Base-by-base conservation (phyloP, 129 eudicot species). In the Rutidosis leptorrhynchoides region DNA sequence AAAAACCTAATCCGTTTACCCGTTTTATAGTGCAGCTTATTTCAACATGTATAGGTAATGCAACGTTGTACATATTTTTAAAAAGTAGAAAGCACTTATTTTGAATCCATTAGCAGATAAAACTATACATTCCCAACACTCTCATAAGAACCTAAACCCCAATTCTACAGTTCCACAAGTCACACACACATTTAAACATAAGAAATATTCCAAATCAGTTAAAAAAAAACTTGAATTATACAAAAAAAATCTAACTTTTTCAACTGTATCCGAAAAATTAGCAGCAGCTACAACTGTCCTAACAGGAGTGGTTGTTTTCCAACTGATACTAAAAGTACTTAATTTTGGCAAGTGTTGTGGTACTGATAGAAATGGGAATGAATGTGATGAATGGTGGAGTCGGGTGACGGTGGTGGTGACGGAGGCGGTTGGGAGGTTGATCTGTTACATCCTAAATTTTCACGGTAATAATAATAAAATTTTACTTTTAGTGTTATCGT, bases 201-300 rank as follows among this genome's bases (percentile, higher is more conserved):
- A 7, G 28, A 53, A 33, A 12, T 64, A 20, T 6, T 35, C 57
- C 42, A 56, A 73, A 55, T 19, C 46, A 21, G 12, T 1, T 9
- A 56, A 56, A n/a, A 56, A 0, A 12, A 56, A 4, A 3, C 35
- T 12, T 4, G 7, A 11, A 2, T 6, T 12, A 56, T 5, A 56
- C 4, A 40, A 1, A 5, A n/a, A 56, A 30, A 60, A 30, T 6
- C 28, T 21, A 67, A 89, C 95, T 90, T 86, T 81, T 69, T 74
- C 72, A 11, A 84, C 35, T 29, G 84, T 81, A 43, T 64, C 83
- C 21, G 95, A 75, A 53, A 95, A 81, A 58, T 83, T 77, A 43
- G 77, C 79, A 37, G 90, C 86, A 35, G 96, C 73, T 23, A 85
- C 90, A 30, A 88, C 68, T 55, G 83, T 83, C 78, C 68, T 75